A percentile compares a stretch with the other conserved stretches of the same genome.
Conservation (phyloP, 202 grass and related monocot genomes). For the Elaeis oleifera region DNA sequence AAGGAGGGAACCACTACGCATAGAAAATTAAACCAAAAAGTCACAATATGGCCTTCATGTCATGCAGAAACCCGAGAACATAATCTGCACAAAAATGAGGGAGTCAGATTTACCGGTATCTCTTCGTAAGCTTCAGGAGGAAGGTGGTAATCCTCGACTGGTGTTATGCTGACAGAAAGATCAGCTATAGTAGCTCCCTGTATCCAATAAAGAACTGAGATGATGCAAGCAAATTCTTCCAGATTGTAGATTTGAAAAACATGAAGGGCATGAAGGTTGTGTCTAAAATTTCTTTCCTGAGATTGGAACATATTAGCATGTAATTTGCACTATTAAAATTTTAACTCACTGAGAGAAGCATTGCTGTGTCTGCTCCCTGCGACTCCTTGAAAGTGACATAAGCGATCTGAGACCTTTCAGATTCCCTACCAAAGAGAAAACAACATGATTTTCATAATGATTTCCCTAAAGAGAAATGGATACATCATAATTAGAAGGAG, state of each 20-base stretch:
- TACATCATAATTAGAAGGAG: background rate
- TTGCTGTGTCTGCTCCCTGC: slow-evolving; percentile 85
- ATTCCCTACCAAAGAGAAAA: slow-evolving; percentile 47
- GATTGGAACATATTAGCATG: background rate
- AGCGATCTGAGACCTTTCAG: slow-evolving; percentile 76
- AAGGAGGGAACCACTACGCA: too few species aligned
- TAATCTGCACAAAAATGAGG: too few species aligned
- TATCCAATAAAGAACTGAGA: slow-evolving; percentile 13
- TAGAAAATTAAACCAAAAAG: too few species aligned
- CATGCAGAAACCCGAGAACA: too few species aligned
- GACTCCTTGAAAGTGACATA: slow-evolving; percentile 92
- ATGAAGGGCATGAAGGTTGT: background rate
- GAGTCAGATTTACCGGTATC: slow-evolving; percentile 30
- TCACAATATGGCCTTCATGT: too few species aligned
- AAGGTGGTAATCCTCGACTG: slow-evolving; percentile 73
- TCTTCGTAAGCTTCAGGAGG: slow-evolving; percentile 52
- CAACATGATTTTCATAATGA: slow-evolving; percentile 2
- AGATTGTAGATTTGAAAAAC: background rate
- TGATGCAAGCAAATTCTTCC: too few species aligned
- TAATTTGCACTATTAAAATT: slow-evolving; percentile 12
- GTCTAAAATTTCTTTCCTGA: background rate
- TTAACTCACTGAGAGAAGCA: slow-evolving; percentile 76
- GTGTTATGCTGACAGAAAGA: slow-evolving; percentile 66
- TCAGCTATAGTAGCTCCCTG: slow-evolving; percentile 92
- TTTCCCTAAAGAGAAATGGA: background rate